Percentiles rank a stretch among this genome's conserved stretches.
Evolutionary conservation across 2,329 filamentous ascomycete species (phyloP).

Genomic region (Pleoardoris graminearum): DNA sequence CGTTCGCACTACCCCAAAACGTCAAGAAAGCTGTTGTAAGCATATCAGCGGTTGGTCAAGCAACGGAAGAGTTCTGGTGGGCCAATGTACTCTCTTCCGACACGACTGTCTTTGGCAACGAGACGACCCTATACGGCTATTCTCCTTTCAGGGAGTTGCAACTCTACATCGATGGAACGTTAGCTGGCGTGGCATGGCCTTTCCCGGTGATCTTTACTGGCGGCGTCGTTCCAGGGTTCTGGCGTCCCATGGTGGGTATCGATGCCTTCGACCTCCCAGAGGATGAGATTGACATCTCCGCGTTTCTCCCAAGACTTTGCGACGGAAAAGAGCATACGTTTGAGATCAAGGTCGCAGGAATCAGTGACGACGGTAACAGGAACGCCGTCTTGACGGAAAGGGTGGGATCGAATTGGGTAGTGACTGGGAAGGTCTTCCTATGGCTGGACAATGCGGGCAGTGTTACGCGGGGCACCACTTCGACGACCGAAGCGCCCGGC

Average conservation of each 20-base stretch:
- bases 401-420: slow-evolving; percentile 71
- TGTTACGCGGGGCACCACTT: slow-evolving; percentile 56
- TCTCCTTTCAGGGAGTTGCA: slow-evolving; percentile 80
- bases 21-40: slow-evolving; percentile 71
- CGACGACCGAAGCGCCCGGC: slow-evolving; percentile 39
- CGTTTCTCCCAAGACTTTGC: slow-evolving; percentile 71
- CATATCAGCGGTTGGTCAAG: slow-evolving; percentile 77
- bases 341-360: slow-evolving; percentile 66
- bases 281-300: slow-evolving; percentile 80
- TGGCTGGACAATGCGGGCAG: slow-evolving; percentile 63
- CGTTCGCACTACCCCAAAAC: slow-evolving; percentile 67
- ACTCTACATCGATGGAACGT: slow-evolving; percentile 69
- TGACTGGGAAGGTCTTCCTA: slow-evolving; percentile 80
- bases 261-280: slow-evolving; percentile 79
- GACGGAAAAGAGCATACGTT: slow-evolving; percentile 69
- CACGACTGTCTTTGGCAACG: slow-evolving; percentile 60
- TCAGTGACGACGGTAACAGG: slow-evolving; percentile 60
- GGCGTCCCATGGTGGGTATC: slow-evolving; percentile 76
- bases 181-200: slow-evolving; percentile 79
- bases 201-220: slow-evolving; percentile 84
- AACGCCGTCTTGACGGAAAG: slow-evolving; percentile 56
- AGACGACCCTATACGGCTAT: slow-evolving; percentile 65
- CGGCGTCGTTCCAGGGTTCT: slow-evolving; percentile 74
- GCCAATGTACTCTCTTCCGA: slow-evolving; percentile 70
- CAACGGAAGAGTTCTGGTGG: slow-evolving; percentile 84